These are phyloP conservation scores for Salmacisia buchloeana DNA, from an alignment of 1,284 basidiomycete species.

Conservation along the genomic window DNA sequence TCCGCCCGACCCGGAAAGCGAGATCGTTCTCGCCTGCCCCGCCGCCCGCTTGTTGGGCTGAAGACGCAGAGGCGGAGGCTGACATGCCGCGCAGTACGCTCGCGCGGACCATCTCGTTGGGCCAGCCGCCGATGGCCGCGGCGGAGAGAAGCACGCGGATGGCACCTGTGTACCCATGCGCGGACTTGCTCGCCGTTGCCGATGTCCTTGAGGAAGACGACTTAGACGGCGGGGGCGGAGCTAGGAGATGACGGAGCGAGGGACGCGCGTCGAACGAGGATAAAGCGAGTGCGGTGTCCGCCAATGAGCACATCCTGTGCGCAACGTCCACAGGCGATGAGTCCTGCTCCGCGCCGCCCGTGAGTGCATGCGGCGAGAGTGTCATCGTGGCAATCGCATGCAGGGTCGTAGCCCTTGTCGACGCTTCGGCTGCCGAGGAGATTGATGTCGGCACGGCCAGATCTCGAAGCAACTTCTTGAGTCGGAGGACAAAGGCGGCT, in stretches of 20 bases:
- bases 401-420: conserved; percentile 13
- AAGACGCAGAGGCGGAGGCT: conserved; percentile 16
- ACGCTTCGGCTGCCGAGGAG: background rate
- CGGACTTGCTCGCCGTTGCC: background rate
- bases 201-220: background rate
- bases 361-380: conserved; percentile 24
- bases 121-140: conserved; percentile 31
- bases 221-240: background rate
- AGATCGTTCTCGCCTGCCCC: conserved; percentile 73
- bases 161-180: conserved; percentile 31
- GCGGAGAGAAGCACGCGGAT: conserved; percentile 34
- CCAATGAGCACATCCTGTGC: conserved; percentile 26
- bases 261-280: conserved; percentile 31
- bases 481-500: conserved; percentile 22
- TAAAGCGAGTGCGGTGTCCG: conserved; percentile 32
- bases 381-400: conserved; percentile 28
- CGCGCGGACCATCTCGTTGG: conserved; percentile 31
- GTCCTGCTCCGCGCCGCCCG: background rate
- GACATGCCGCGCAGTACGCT: conserved; percentile 43
- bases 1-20: conserved; percentile 85
- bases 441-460: conserved; percentile 25
- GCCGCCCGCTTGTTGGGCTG: conserved; percentile 55
- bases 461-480: conserved; percentile 27
- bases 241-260: conserved; percentile 23
- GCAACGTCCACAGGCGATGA: conserved; percentile 19